Evolutionary conservation across 257 asterid genomes (phyloP).

Genomic region (Lavandula angustifolia): DNA sequence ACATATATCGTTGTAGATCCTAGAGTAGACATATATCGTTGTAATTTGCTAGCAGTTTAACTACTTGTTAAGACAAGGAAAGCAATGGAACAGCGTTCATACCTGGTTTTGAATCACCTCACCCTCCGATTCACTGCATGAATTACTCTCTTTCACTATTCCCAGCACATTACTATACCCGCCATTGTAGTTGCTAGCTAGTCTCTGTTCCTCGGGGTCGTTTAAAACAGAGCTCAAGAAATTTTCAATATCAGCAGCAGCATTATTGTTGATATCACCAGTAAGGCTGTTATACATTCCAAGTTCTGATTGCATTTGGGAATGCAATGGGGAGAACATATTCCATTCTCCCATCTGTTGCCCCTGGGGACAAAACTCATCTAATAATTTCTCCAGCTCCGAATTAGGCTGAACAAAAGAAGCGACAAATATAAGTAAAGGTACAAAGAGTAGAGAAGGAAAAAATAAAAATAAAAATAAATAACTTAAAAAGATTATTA

Average conservation of each 20-base stretch:
- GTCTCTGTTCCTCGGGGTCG: conserved; percentile 51
- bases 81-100: conserved; percentile 21
- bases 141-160: conserved; percentile 36
- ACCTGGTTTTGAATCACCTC: conserved; percentile 63
- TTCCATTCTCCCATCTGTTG: conserved; percentile 50
- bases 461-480: no score
- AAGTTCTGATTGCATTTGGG: conserved; percentile 67
- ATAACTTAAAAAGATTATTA: neutral
- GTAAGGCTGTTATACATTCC: conserved; percentile 44
- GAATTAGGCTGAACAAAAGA: conserved; percentile 55
- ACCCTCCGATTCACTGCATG: conserved; percentile 64
- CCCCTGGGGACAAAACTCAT: conserved; percentile 38
- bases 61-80: neutral
- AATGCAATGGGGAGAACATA: conserved; percentile 64
- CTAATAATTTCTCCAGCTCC: conserved; percentile 59
- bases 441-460: neutral
- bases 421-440: conserved; percentile 10
- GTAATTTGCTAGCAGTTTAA: conserved; percentile 3
- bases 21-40: conserved; percentile 35
- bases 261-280: conserved; percentile 37
- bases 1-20: conserved; percentile 31
- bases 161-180: neutral
- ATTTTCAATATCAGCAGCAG: conserved; percentile 50
- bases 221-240: conserved; percentile 61
- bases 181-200: no score